These are phyloP conservation scores for Amesomyces nigricolor DNA, from an alignment of 2,329 filamentous ascomycete genomes.

Conservation along the genomic window DNA sequence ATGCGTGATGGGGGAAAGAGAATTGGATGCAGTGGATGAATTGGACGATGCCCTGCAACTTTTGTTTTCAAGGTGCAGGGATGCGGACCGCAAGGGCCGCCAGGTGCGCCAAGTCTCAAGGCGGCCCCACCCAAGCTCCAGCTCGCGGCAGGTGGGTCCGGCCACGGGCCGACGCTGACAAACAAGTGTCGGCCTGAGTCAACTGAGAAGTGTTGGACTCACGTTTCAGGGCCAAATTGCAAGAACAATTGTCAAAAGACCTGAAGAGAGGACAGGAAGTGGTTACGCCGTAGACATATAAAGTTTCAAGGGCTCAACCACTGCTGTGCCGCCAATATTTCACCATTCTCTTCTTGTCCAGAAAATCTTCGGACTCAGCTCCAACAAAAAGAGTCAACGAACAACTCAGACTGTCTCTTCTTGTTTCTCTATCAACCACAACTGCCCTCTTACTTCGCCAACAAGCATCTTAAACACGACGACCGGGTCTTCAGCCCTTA, in stretches of 20 bases:
- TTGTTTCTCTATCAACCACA: too few relatives aligned
- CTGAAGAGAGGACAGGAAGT: too few relatives aligned
- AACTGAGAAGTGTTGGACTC: background rate
- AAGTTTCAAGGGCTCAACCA: too few relatives aligned
- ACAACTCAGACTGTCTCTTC: too few relatives aligned
- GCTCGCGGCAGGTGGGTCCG: background rate
- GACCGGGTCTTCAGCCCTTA: background rate
- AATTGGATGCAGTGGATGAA: background rate
- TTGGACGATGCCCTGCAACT: too few relatives aligned
- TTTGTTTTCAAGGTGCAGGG: background rate
- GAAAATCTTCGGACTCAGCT: too few relatives aligned
- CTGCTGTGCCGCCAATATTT: too few relatives aligned
- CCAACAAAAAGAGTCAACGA: too few relatives aligned
- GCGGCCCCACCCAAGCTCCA: too few relatives aligned
- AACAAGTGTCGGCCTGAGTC: slow-evolving; percentile 9
- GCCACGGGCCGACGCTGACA: background rate
- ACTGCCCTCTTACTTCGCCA: background rate
- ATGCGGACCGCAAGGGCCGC: background rate
- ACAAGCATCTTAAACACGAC: background rate
- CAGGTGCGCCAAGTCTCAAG: too few relatives aligned
- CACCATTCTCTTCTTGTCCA: too few relatives aligned
- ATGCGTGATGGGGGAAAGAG: background rate
- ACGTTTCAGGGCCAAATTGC: background rate
- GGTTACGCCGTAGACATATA: too few relatives aligned
- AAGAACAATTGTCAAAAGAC: background rate